Base-by-base conservation (phyloP, 192 early-diverging fungal species). In the Spizellomyces punctatus region DNA sequence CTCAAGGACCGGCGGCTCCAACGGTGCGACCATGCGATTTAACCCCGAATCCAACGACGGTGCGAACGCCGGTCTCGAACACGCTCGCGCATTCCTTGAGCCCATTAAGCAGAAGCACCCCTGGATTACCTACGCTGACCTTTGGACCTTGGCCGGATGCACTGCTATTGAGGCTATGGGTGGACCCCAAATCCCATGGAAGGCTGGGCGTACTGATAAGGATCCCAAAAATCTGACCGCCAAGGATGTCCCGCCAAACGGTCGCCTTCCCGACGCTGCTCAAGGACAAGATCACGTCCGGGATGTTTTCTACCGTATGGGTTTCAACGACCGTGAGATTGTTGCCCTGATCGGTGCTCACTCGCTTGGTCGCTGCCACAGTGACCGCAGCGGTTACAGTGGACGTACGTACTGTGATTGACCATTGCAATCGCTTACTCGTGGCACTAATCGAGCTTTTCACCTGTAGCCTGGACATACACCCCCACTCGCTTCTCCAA, bases 401-500 rank as follows among this genome's bases (percentile, higher is more conserved):
- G 89, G 89, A 69, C 81, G 81, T 81, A 64, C 56, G 68, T 81
- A 44, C 19, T 43, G 16, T 8, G 45, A 36, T 36, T 36, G 3
- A 36, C 27, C 0, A 36, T 36, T 36, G 27, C 27, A 12, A 58
- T 0, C 10, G 3, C 64, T 2, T 65, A 36, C 27, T 36, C 27
- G 27, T 36, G 27, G 27, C 27, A 36, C 27, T 36, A 36, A 36
- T 36, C 27, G 3, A 36, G 27, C 27, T 2, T 36, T 36, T 36
- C 27, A 36, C n/a, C 36, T 54, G 54, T 60, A 75, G 76, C 95
- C 12, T 98, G 96, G 96, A 94, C 91, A 60, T 83, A 89, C 72
- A 87, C 92, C 10, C 95, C 95, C 10, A 95, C 89, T 2, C 67
- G 85, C 52, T 95, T 98, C 81, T 91, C 94, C 58, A 98, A 98